Conservation (phyloP, 768 basidiomycete genomes). For the Multifurca ochricompacta region DNA sequence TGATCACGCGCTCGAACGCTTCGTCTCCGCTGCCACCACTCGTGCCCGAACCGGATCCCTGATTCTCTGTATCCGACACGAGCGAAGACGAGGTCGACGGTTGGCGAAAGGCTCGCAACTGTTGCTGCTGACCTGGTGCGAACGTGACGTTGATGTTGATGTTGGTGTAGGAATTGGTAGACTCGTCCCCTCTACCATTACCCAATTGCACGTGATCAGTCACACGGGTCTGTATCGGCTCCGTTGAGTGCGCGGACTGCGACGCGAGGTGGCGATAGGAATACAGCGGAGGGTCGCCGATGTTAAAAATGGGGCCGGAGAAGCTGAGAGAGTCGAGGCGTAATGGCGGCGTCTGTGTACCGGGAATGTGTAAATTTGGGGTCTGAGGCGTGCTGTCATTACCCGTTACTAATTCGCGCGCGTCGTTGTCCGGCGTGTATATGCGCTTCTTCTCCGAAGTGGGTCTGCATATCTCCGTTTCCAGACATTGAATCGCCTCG, state of each 20-base stretch:
- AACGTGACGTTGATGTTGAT: too few species aligned
- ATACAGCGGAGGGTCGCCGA: slow-evolving; percentile 21
- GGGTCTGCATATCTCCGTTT: slow-evolving; percentile 72
- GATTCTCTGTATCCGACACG: slow-evolving; percentile 41
- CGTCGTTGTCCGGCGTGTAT: slow-evolving; percentile 38
- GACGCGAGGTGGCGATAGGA: neutral
- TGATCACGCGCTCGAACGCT: slow-evolving; percentile 79
- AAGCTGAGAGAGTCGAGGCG: slow-evolving; percentile 54
- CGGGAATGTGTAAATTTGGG: slow-evolving; percentile 35
- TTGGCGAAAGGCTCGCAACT: slow-evolving; percentile 12
- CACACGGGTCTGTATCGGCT: neutral
- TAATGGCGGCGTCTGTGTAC: slow-evolving; percentile 29
- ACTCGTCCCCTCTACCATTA: neutral
- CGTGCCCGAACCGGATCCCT: slow-evolving; percentile 22
- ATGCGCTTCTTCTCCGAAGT: slow-evolving; percentile 62
- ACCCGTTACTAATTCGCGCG: slow-evolving; percentile 14
- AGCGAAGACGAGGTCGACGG: slow-evolving; percentile 33
- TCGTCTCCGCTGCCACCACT: slow-evolving; percentile 26
- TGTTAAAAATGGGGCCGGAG: slow-evolving; percentile 41
- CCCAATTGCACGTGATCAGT: neutral
- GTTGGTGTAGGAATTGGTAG: too few species aligned
- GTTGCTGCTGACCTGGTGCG: neutral
- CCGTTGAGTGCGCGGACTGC: neutral
- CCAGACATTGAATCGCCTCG: slow-evolving; percentile 78
- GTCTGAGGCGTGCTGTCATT: slow-evolving; percentile 47